A percentile compares a stretch with the other conserved stretches of the same genome.
Conservation (phyloP, 192 early-diverging fungal species). For the Backusella tuberculispora region DNA sequence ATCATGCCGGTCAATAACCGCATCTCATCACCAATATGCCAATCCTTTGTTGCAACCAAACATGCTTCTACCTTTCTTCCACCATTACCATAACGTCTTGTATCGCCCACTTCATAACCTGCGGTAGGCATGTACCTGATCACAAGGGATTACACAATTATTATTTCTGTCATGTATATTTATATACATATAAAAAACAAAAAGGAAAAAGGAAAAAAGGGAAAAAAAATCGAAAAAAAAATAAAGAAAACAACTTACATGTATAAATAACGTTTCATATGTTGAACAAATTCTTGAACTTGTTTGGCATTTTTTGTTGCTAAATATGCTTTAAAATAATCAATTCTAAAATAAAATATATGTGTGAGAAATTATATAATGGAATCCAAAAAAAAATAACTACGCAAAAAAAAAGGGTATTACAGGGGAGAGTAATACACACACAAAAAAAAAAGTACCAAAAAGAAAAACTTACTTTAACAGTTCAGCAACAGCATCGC, state of each 20-base stretch:
- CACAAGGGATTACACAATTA: constrained; percentile 16
- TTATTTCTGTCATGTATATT: neutral
- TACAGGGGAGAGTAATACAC: neutral
- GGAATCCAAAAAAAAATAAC: neutral
- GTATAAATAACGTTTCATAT: constrained; percentile 45
- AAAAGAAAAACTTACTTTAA: constrained; percentile 40
- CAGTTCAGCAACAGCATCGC: constrained; percentile 47
- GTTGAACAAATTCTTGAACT: constrained; percentile 46
- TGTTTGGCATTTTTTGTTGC: constrained; percentile 35
- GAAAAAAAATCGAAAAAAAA: too few relatives aligned
- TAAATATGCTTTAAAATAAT: constrained; percentile 42
- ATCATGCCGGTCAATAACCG: constrained; percentile 56
- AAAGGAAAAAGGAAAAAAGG: too few relatives aligned
- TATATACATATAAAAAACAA: constrained; percentile 1
- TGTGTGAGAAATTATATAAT: constrained; percentile 6
- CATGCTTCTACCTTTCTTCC: constrained; percentile 54
- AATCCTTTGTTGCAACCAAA: constrained; percentile 55
- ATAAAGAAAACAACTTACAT: constrained; percentile 34
- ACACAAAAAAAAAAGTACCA: neutral
- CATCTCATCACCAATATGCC: constrained; percentile 53
- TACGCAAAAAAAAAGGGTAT: constrained; percentile 4
- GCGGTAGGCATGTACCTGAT: constrained; percentile 55
- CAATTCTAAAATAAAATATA: constrained; percentile 36
- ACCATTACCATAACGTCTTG: constrained; percentile 49
- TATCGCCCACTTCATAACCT: constrained; percentile 61